Conservation (phyloP, 768 basidiomycete genomes). For the Suillus clintonianus region DNA sequence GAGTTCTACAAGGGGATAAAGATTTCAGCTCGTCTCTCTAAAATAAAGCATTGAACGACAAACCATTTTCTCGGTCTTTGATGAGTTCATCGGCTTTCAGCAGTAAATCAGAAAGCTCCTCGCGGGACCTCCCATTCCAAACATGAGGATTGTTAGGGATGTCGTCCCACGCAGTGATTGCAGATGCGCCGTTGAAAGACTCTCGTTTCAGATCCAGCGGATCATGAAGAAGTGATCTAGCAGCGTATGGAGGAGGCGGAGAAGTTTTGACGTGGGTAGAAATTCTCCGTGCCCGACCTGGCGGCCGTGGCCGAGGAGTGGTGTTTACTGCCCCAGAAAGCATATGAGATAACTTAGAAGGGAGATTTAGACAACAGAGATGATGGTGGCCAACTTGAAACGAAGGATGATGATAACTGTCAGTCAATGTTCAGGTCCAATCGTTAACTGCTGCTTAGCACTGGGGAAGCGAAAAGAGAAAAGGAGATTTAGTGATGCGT, state of each 20-base stretch:
- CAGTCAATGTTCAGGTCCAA: neutral
- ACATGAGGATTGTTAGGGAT: conserved; percentile 32
- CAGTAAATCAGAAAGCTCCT: conserved; percentile 70
- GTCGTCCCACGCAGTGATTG: conserved; percentile 25
- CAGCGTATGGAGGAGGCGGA: conserved; percentile 62
- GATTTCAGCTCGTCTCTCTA: conserved; percentile 1
- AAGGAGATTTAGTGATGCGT: neutral
- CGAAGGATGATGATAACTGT: neutral
- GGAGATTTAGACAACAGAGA: neutral
- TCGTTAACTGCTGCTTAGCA: neutral
- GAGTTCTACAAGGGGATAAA: conserved; percentile 50
- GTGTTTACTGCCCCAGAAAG: conserved; percentile 32
- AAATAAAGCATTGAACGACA: conserved; percentile 24
- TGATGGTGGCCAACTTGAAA: neutral
- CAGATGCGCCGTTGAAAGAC: conserved; percentile 19
- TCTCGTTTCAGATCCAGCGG: conserved; percentile 35
- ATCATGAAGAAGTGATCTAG: conserved; percentile 34
- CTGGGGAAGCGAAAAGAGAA: conserved; percentile 1
- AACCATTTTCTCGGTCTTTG: conserved; percentile 75
- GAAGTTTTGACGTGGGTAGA: conserved; percentile 37
- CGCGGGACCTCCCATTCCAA: conserved; percentile 70
- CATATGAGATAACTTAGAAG: conserved; percentile 36
- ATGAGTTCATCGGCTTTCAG: conserved; percentile 75
- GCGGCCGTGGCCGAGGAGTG: conserved; percentile 61
- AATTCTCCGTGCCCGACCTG: conserved; percentile 63